Evolutionary conservation across 2,329 filamentous ascomycete genomes (phyloP), one percentile per base, ranked within the genome.

Genomic region (Cercospora berteroae): DNA sequence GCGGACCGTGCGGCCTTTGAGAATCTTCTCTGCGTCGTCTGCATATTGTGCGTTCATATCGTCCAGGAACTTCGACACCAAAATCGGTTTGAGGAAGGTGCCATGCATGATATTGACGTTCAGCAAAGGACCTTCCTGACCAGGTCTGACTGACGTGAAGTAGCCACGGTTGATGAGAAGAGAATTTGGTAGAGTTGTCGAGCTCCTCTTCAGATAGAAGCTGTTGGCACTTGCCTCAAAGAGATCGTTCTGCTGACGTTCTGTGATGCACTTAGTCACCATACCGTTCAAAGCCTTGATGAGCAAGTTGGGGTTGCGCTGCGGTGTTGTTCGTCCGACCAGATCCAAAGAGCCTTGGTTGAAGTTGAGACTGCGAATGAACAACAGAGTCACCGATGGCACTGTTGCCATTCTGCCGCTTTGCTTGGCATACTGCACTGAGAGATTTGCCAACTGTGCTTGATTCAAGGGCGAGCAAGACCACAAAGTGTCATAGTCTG

Each of bases 231-330:
- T 52, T 1, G 56, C 55, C 36, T 64, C 50, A 13, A 59, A 48
- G 1, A 52, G 20, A 5, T 65, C 44, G 44, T 16, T 33, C 27
- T 20, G 13, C 33, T 7, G 63, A 16, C 36, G 52, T 16, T 64
- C 63, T n/a, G 52, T 56, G 39, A 50, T 64, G 52, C 50, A 64
- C 10, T 64, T 63, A 50, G 48, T 56, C 23, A 56, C 61, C 48
- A 56, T 56, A n/a, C 60, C 61, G 33, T 63, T 63, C n/a, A 63
- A 31, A 18, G 61, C 61, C 8, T 55, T 56, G 29, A 63, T 63
- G 20, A 56, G 61, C 31, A 63, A 5, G 31, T 55, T 63, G 44
- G 60, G 60, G 8, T 63, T 63, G 48, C 10, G 60, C n/a, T 55
- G 18, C 29, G 25, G 1, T 1, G 33, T 33, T 3, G 44, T 29